Conservation (phyloP, 768 basidiomycete genomes). For the Amanita fuliginea region DNA sequence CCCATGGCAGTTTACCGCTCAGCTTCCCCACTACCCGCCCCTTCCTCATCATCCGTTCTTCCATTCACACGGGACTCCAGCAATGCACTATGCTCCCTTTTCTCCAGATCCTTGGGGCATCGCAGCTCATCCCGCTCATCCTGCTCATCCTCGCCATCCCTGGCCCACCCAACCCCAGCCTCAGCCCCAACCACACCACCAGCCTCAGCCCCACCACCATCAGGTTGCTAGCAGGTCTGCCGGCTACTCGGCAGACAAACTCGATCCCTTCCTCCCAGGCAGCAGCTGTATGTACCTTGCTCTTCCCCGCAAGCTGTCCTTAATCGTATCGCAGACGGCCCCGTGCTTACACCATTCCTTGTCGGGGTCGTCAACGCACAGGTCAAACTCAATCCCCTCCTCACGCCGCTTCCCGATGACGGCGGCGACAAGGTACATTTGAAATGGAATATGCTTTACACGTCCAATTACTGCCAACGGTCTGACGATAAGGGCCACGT, state of each 20-base stretch:
- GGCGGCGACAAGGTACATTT: conserved; percentile 36
- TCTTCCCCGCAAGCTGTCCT: conserved; percentile 1
- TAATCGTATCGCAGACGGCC: conserved; percentile 38
- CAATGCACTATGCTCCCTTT: not conserved
- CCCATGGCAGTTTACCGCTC: conserved; percentile 11
- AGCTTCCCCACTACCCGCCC: conserved; percentile 7
- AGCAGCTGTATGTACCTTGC: conserved; percentile 20
- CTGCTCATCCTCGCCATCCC: not conserved
- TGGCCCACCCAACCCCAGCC: conserved; percentile 2
- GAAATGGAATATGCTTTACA: conserved; percentile 69
- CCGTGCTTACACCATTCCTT: conserved; percentile 56
- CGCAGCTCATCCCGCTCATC: not conserved
- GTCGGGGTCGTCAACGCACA: conserved; percentile 35
- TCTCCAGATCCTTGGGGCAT: conserved; percentile 6
- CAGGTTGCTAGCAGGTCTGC: conserved; percentile 4
- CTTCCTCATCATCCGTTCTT: not conserved
- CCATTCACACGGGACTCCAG: not conserved
- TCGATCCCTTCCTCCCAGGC: conserved; percentile 21
- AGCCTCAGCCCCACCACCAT: not conserved
- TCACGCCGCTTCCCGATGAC: conserved; percentile 32
- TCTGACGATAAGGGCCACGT: conserved; percentile 47
- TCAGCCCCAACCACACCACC: conserved; percentile 6
- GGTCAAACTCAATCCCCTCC: conserved; percentile 50
- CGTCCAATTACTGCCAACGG: conserved; percentile 46
- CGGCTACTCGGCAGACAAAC: conserved; percentile 13